phyloP scores from a whole-genome alignment of 2,329 filamentous ascomycete species.

The Aspergillus sp. region DNA sequence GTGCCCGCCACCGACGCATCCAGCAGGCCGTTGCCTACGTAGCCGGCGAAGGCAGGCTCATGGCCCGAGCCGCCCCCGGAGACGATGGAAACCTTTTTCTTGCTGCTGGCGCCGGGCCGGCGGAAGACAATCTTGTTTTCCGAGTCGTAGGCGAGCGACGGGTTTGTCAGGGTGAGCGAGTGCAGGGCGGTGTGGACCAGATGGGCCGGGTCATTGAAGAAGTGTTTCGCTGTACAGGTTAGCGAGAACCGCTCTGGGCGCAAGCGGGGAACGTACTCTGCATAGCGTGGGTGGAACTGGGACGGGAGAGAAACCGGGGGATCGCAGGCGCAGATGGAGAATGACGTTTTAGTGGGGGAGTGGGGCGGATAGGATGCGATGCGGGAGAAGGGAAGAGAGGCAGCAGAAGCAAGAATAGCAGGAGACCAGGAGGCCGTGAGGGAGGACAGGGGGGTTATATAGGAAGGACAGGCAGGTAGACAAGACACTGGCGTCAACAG shows the following conservation, averaged over 20 bases:
- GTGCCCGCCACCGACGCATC: constrained; percentile 76
- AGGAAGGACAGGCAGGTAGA: too few species aligned
- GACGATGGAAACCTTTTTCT: constrained; percentile 65
- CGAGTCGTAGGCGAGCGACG: constrained; percentile 66
- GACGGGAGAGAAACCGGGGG: too few species aligned
- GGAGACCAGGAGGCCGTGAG: too few species aligned
- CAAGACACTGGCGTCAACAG: too few species aligned
- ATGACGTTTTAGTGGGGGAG: too few species aligned
- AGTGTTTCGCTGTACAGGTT: constrained; percentile 56
- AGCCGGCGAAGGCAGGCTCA: constrained; percentile 77
- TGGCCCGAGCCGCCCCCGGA: constrained; percentile 86
- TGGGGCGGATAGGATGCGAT: too few species aligned
- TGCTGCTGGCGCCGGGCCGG: constrained; percentile 45
- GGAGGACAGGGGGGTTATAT: too few species aligned
- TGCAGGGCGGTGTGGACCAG: constrained; percentile 70
- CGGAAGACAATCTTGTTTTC: constrained; percentile 78
- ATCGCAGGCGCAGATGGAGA: neutral
- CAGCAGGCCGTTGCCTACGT: constrained; percentile 73
- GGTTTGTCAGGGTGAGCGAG: constrained; percentile 73
- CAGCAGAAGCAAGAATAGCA: too few species aligned
- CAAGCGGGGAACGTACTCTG: constrained; percentile 23
- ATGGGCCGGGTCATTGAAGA: constrained; percentile 72
- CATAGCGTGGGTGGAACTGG: constrained; percentile 16
- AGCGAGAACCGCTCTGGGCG: constrained; percentile 4
- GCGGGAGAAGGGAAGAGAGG: neutral